Conservation (phyloP, 371 early-diverging fungal genomes). For the Haplosporangium sp. region DNA sequence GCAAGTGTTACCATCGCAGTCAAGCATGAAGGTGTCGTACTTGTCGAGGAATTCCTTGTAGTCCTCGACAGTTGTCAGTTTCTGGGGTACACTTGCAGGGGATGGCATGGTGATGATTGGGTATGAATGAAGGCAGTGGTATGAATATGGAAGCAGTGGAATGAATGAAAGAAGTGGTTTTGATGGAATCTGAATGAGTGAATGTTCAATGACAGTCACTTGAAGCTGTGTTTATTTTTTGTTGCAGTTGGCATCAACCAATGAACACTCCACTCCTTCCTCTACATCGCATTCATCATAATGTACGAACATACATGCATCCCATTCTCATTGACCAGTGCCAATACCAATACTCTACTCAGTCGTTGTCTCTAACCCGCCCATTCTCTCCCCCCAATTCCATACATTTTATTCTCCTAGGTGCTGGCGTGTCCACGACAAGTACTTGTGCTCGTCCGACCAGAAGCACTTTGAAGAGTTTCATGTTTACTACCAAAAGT, state of each 20-base stretch:
- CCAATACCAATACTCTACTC: neutral
- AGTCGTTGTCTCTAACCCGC: neutral
- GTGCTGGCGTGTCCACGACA: constrained; percentile 55
- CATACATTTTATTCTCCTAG: neutral
- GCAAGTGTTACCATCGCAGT: constrained; percentile 88
- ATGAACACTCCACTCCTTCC: neutral
- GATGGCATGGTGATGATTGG: constrained; percentile 10
- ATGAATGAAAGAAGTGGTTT: neutral
- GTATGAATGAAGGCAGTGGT: neutral
- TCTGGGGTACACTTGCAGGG: constrained; percentile 20
- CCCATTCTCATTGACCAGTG: neutral
- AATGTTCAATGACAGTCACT: neutral
- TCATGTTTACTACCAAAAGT: constrained; percentile 55
- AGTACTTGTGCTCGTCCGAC: constrained; percentile 48
- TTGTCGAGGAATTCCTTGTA: constrained; percentile 66
- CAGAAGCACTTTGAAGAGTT: constrained; percentile 51
- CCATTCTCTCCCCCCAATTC: constrained; percentile 1
- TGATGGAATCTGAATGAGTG: too few species aligned
- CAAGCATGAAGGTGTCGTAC: constrained; percentile 93
- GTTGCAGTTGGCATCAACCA: neutral
- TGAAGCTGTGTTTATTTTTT: neutral
- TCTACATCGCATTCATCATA: neutral
- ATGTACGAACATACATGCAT: neutral
- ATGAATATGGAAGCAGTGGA: neutral
- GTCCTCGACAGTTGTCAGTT: constrained; percentile 50